phyloP scores from a whole-genome alignment of 2,329 filamentous ascomycete genomes.

The Fonsecaea erecta region DNA sequence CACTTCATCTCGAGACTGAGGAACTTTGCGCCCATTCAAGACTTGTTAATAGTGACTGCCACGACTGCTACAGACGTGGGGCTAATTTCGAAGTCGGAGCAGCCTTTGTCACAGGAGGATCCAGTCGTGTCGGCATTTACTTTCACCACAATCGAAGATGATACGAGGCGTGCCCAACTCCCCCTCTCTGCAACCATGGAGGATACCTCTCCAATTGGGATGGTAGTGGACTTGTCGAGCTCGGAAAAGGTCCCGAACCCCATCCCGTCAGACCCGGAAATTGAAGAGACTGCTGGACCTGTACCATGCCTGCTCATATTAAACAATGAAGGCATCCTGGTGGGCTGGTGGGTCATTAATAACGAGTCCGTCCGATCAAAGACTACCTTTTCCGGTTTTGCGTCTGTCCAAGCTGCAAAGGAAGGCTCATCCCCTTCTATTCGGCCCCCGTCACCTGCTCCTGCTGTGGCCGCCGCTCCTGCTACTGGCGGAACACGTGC shows the following conservation, averaged over 20 bases:
- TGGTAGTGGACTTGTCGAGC: slow-evolving; percentile 81
- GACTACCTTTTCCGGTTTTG: slow-evolving; percentile 74
- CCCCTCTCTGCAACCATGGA: slow-evolving; percentile 68
- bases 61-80: slow-evolving; percentile 80
- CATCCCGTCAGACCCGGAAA: slow-evolving; percentile 74
- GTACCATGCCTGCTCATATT: slow-evolving; percentile 82
- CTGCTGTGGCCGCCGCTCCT: slow-evolving; percentile 16
- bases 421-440: neutral
- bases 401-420: slow-evolving; percentile 26
- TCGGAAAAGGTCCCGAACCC: slow-evolving; percentile 78
- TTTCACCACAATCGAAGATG: slow-evolving; percentile 71
- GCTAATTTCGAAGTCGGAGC: slow-evolving; percentile 73
- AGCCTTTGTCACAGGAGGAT: slow-evolving; percentile 66
- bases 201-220: slow-evolving; percentile 79
- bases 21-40: slow-evolving; percentile 80
- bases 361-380: slow-evolving; percentile 79
- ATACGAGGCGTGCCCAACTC: slow-evolving; percentile 74
- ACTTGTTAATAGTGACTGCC: slow-evolving; percentile 80
- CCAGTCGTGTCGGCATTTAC: slow-evolving; percentile 72
- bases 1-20: slow-evolving; percentile 78
- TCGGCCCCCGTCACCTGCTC: slow-evolving; percentile 7
- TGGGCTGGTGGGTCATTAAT: slow-evolving; percentile 91
- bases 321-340: slow-evolving; percentile 85
- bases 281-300: slow-evolving; percentile 77
- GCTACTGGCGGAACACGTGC: slow-evolving; percentile 23